Base-by-base conservation (phyloP, 805 yeast species). In the Kluyveromyces nonfermentans region DNA sequence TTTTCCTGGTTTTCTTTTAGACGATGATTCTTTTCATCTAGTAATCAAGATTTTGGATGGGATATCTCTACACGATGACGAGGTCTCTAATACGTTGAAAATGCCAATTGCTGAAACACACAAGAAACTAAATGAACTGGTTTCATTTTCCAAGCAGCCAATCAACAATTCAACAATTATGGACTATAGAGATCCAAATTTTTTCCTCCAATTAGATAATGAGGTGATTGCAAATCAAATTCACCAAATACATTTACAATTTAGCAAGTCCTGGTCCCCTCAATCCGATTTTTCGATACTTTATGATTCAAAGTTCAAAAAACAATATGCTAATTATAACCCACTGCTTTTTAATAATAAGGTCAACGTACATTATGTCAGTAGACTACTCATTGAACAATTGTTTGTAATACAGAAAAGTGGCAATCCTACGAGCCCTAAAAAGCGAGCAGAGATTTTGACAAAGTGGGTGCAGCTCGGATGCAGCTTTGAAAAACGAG, bases 401-500 rank as follows among this genome's bases (percentile, higher is more conserved):
- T 52, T 89, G 16, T 81, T 88, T 52, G 57, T 66, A 2, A 49
- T 65, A 10, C 75, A 68, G 48, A 37, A 46, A 14, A 44, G 39
- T 14, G 37, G 38, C 8, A 45, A 46, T n/a, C 43, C 57, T 15
- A 36, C 41, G n/a, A 25, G 45, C 10, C 49, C 61, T 15, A 49
- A 46, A 46, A 59, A 62, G 25, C 72, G 93, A 46, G 94, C 94
- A 0, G 64, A 74, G 35, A 55, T 88, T 4, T 60, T 90, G 32
- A 78, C 79, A 38, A 82, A 78, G 57, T 90, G 97, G 97, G 83
- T 89, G 35, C 78, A 79, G 47, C 69, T 90, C 36, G 97, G 96
- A 3, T 77, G 82, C 49, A 67, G 70, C 21, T 75, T 90, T 48
- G 93, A 86, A 55, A 76, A 75, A 47, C 67, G 76, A 25, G 97